Evolutionary conservation across 306 rosid genomes (phyloP).

Genomic region (Gastrolobium bilobum): DNA sequence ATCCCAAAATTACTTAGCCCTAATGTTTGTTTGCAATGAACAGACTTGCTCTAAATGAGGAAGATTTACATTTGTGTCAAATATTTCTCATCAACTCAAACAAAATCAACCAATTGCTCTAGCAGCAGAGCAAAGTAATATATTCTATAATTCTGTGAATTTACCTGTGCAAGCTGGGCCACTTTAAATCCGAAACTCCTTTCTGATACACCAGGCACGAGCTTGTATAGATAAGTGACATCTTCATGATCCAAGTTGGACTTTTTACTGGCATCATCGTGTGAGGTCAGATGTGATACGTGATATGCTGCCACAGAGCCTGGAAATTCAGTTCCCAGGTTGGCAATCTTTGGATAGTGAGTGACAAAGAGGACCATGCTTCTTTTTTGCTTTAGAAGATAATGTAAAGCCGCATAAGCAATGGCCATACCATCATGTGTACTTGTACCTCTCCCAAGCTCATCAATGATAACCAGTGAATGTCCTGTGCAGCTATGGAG

Average conservation of each 20-base stretch:
- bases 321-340: conserved; percentile 73
- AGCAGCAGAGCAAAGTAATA: conserved; percentile 15
- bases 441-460: conserved; percentile 99
- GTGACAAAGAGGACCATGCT: conserved; percentile 92
- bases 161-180: conserved; percentile 97
- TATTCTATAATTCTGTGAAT: background rate
- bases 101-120: conserved; percentile 35
- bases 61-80: background rate
- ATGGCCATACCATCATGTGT: conserved; percentile 96
- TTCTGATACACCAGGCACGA: conserved; percentile 80
- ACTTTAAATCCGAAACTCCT: conserved; percentile 95
- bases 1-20: conserved; percentile 21
- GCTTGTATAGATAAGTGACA: conserved; percentile 88
- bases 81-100: conserved; percentile 16
- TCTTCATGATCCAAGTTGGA: conserved; percentile 62
- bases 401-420: conserved; percentile 86
- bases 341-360: conserved; percentile 87
- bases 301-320: conserved; percentile 82
- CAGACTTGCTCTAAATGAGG: conserved; percentile 4
- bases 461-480: conserved; percentile 89
- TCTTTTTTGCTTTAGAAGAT: conserved; percentile 75
- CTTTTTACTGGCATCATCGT: conserved; percentile 41
- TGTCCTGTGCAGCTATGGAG: conserved; percentile 73
- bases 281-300: conserved; percentile 84
- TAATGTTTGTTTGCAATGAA: conserved; percentile 31